Percentiles rank a stretch among this genome's conserved stretches.
Evolutionary conservation across 805 yeast genomes (phyloP).

Genomic region (Saccharomyces cerevisiae): DNA sequence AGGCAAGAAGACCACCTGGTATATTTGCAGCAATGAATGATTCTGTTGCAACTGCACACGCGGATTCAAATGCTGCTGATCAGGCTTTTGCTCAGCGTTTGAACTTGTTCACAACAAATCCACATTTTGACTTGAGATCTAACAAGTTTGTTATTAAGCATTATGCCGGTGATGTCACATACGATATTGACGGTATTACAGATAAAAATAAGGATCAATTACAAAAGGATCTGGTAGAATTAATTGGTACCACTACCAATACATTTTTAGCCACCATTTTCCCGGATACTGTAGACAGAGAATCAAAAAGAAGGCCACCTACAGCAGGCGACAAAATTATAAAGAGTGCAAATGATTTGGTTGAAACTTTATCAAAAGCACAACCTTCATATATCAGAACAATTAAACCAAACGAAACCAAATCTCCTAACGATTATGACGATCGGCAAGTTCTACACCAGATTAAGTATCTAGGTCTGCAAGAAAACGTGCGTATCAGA

Average conservation of each 20-base stretch:
- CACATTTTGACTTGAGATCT: constrained; percentile 80
- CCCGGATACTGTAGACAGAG: constrained; percentile 56
- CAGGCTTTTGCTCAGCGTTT: constrained; percentile 87
- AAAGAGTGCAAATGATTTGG: constrained; percentile 76
- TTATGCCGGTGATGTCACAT: constrained; percentile 96
- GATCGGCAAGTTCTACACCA: constrained; percentile 84
- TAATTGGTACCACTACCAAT: constrained; percentile 62
- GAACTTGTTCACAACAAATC: constrained; percentile 68
- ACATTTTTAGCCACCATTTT: constrained; percentile 48
- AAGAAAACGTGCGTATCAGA: constrained; percentile 90
- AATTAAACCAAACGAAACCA: constrained; percentile 88
- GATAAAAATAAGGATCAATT: constrained; percentile 91
- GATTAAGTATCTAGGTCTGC: constrained; percentile 84
- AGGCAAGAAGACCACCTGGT: constrained; percentile 88
- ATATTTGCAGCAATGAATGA: constrained; percentile 89
- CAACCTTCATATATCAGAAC: constrained; percentile 93
- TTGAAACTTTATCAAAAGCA: constrained; percentile 75
- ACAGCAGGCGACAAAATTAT: constrained; percentile 92
- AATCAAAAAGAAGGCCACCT: constrained; percentile 72
- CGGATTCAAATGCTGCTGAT: constrained; percentile 90
- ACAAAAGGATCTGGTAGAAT: constrained; percentile 73
- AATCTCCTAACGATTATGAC: constrained; percentile 81
- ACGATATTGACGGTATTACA: constrained; percentile 79
- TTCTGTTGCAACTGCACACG: constrained; percentile 94
- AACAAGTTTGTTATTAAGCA: constrained; percentile 82